These are phyloP conservation scores for Dactylellina drechsleri DNA, from an alignment of 2,329 filamentous ascomycete species.

Conservation along the genomic window DNA sequence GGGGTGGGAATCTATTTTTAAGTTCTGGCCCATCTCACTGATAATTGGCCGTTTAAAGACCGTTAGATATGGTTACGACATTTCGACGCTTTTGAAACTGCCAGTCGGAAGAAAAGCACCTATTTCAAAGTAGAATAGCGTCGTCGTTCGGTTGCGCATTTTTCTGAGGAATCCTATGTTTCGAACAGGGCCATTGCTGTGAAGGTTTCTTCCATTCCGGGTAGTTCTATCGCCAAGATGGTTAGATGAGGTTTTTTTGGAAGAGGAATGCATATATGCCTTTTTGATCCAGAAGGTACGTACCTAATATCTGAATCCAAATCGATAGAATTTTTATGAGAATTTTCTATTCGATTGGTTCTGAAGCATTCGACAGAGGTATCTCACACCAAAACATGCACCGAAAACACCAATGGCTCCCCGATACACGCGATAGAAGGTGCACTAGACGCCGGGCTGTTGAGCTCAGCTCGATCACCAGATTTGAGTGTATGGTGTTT, in stretches of 20 bases:
- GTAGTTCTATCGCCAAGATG: slow-evolving; percentile 44
- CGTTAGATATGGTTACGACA: slow-evolving; percentile 28
- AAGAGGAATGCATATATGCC: slow-evolving; percentile 36
- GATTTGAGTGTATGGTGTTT: slow-evolving; percentile 42
- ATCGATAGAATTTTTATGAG: slow-evolving; percentile 45
- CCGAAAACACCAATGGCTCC: slow-evolving; percentile 33
- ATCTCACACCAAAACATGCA: slow-evolving; percentile 38
- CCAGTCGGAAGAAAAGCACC: neutral
- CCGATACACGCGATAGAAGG: slow-evolving; percentile 43
- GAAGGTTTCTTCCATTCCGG: slow-evolving; percentile 30
- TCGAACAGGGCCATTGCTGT: slow-evolving; percentile 19
- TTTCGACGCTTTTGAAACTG: slow-evolving; percentile 20
- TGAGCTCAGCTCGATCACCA: slow-evolving; percentile 37
- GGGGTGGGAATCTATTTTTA: slow-evolving; percentile 44
- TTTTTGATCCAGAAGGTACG: slow-evolving; percentile 27
- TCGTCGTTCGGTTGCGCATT: slow-evolving; percentile 6
- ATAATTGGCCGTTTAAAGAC: slow-evolving; percentile 38
- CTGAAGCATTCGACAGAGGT: slow-evolving; percentile 11
- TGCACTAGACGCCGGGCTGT: slow-evolving; percentile 18
- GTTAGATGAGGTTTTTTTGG: slow-evolving; percentile 29
- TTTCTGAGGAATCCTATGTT: slow-evolving; percentile 46
- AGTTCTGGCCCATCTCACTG: slow-evolving; percentile 12
- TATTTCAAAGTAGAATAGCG: slow-evolving; percentile 20
- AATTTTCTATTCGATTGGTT: slow-evolving; percentile 25
- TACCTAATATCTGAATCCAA: slow-evolving; percentile 32